Conservation (phyloP, 768 basidiomycete species). For the Suillus hirtellus region DNA sequence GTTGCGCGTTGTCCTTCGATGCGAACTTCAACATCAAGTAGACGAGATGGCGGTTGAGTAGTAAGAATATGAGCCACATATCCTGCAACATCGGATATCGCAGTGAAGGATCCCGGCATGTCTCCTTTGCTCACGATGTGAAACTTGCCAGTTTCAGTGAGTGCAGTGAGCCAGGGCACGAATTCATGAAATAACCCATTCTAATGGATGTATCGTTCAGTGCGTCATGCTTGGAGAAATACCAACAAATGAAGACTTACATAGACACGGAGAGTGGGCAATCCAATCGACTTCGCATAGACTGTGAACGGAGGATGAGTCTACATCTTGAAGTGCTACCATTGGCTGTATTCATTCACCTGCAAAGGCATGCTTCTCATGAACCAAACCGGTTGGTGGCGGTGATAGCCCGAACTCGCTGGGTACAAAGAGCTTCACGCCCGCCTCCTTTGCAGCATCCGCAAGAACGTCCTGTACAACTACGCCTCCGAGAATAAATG, state of each 20-base stretch:
- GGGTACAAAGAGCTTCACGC: constrained; percentile 33
- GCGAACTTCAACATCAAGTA: constrained; percentile 21
- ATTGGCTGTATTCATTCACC: neutral
- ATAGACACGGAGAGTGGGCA: constrained; percentile 15
- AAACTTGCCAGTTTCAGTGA: constrained; percentile 18
- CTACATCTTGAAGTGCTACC: neutral
- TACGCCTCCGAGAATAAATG: constrained; percentile 2
- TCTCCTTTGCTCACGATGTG: constrained; percentile 27
- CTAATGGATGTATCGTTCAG: constrained; percentile 16
- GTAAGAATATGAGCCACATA: constrained; percentile 29
- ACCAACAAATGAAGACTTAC: constrained; percentile 19
- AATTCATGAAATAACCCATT: constrained; percentile 23
- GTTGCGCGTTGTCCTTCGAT: constrained; percentile 24
- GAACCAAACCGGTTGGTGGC: neutral
- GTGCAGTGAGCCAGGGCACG: constrained; percentile 18
- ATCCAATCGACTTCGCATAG: constrained; percentile 20
- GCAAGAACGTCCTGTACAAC: constrained; percentile 19
- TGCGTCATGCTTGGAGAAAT: constrained; percentile 4
- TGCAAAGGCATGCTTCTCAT: constrained; percentile 7
- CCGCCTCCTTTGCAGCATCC: constrained; percentile 20
- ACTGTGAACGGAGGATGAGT: constrained; percentile 10
- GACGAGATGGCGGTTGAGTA: constrained; percentile 14
- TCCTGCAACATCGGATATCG: constrained; percentile 27
- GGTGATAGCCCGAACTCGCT: constrained; percentile 29
- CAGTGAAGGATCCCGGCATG: constrained; percentile 25